Conservation (phyloP, 2,329 filamentous ascomycete species). For the Teratosphaeriaceae sp. region DNA sequence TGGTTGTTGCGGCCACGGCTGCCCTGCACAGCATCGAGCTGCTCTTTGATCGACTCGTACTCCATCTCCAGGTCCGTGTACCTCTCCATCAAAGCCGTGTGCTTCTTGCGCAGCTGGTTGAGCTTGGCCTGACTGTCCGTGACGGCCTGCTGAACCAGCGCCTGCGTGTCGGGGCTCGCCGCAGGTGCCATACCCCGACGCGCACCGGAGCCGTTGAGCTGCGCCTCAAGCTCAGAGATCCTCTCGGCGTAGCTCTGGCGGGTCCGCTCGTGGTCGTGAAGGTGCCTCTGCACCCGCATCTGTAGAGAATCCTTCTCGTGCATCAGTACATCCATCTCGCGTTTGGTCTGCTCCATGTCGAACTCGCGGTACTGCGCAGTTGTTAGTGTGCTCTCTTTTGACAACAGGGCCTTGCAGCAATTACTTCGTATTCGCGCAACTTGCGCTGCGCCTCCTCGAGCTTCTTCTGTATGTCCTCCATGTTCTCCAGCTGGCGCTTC, state of each 20-base stretch:
- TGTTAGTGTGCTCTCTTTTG: too few species aligned
- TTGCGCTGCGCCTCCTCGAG: constrained; percentile 54
- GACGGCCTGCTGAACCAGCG: constrained; percentile 44
- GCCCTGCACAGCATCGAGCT: constrained; percentile 19
- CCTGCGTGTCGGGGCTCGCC: constrained; percentile 15
- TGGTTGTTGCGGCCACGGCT: constrained; percentile 7
- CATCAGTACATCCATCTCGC: constrained; percentile 53
- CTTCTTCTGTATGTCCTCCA: constrained; percentile 54
- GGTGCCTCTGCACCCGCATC: constrained; percentile 49
- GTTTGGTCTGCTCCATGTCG: constrained; percentile 51
- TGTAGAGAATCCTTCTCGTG: constrained; percentile 53
- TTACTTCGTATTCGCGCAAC: too few species aligned
- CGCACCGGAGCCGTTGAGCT: constrained; percentile 11
- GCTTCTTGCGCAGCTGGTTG: constrained; percentile 45
- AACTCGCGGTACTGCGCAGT: constrained; percentile 54
- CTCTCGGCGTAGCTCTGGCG: constrained; percentile 43
- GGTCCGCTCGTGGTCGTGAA: constrained; percentile 44
- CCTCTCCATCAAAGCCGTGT: constrained; percentile 44
- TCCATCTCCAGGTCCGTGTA: constrained; percentile 42
- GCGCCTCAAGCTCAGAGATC: constrained; percentile 40
- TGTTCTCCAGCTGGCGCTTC: constrained; percentile 54
- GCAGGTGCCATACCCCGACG: neutral
- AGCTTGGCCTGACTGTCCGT: constrained; percentile 43
- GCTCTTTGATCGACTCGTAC: constrained; percentile 23
- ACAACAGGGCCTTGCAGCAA: too few species aligned